phyloP scores from a whole-genome alignment of 148 eudicot species.

The Polygonum aviculare region DNA sequence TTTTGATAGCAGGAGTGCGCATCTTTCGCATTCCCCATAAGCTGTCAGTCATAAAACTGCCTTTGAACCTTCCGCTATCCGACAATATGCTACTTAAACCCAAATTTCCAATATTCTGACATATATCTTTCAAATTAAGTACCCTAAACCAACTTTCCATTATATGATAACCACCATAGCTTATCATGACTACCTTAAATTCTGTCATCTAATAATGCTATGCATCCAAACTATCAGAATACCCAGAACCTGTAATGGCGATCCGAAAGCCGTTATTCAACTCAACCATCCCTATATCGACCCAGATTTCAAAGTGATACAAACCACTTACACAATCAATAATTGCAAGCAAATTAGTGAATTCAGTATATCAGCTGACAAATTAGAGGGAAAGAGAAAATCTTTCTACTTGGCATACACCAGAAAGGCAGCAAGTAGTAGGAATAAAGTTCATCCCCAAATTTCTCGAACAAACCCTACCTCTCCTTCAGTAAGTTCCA shows the following conservation, averaged over 20 bases:
- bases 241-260: background rate
- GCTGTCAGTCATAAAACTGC: background rate
- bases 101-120: background rate
- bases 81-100: background rate
- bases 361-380: background rate
- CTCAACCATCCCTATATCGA: background rate
- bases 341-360: background rate
- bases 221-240: background rate
- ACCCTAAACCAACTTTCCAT: background rate
- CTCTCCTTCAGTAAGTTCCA: background rate
- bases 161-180: background rate
- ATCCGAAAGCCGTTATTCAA: background rate
- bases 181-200: background rate
- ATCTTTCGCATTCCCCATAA: background rate
- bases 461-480: conserved; percentile 7
- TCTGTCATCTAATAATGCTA: background rate
- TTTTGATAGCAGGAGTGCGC: background rate
- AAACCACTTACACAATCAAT: background rate
- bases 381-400: background rate
- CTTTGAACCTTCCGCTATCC: background rate
- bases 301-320: background rate
- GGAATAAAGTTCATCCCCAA: background rate
- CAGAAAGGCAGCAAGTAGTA: background rate
- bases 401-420: background rate
- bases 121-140: background rate